These are phyloP conservation scores for Penicillium sp. DNA, from an alignment of 2,329 filamentous ascomycete species.

Conservation along the genomic window DNA sequence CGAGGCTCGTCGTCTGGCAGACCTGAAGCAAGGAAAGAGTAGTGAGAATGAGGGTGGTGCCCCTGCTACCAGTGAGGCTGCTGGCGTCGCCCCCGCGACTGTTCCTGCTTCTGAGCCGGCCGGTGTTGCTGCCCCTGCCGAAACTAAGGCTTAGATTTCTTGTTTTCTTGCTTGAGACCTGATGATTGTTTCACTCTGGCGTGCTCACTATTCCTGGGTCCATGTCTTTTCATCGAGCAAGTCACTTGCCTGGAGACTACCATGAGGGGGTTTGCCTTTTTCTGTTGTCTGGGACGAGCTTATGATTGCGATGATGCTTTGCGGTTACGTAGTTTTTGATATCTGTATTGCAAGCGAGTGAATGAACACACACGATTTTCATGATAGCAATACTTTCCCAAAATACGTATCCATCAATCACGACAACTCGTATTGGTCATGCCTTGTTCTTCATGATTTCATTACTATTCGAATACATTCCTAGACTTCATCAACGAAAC, in stretches of 20 bases:
- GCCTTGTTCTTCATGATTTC: constrained; percentile 1
- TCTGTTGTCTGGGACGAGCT: constrained; percentile 13
- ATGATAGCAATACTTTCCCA: neutral
- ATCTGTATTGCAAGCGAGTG: constrained; percentile 14
- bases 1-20: constrained; percentile 84
- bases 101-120: constrained; percentile 30
- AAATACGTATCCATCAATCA: neutral
- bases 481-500: too few relatives aligned
- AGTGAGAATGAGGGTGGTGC: constrained; percentile 35
- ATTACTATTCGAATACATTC: neutral
- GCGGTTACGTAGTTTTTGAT: constrained; percentile 8
- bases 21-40: constrained; percentile 71
- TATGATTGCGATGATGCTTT: constrained; percentile 21
- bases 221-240: constrained; percentile 8
- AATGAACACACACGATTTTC: constrained; percentile 13
- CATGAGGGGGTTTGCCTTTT: neutral
- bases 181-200: constrained; percentile 13
- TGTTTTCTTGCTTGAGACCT: neutral
- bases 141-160: constrained; percentile 34
- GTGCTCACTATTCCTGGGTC: constrained; percentile 12
- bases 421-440: neutral
- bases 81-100: constrained; percentile 25
- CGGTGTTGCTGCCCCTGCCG: constrained; percentile 30
- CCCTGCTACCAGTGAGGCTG: constrained; percentile 22
- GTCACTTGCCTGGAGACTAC: neutral